Evolutionary conservation across 148 eudicot species (phyloP).

Genomic region (Rhododendron simsii): DNA sequence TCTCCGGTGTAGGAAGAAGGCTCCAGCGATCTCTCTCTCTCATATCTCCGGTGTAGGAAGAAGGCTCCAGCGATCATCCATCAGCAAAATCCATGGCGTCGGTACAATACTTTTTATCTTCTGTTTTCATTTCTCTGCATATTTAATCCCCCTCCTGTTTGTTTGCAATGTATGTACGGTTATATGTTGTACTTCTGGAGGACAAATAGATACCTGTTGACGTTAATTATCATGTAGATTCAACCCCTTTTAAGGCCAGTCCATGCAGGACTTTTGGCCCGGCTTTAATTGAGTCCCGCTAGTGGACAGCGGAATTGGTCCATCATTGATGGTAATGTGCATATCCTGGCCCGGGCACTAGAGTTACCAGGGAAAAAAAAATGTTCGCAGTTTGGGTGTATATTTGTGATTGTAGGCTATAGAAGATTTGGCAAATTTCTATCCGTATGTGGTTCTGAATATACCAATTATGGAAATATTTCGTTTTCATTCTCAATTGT

Average conservation of each 20-base stretch:
- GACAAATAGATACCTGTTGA: not conserved
- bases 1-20: not conserved
- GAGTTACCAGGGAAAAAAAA: not conserved
- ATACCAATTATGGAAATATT: not conserved
- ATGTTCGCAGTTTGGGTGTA: not conserved
- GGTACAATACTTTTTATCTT: not conserved
- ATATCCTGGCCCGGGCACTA: not conserved
- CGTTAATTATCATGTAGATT: not conserved
- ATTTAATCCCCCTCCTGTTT: not conserved
- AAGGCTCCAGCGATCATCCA: not conserved
- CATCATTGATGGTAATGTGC: not conserved
- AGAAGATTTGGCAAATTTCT: not conserved
- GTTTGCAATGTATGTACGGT: not conserved
- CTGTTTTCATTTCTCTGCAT: not conserved
- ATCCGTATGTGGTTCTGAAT: not conserved
- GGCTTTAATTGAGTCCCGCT: not conserved
- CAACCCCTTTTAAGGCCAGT: not conserved
- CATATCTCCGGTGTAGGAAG: not conserved
- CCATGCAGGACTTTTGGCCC: not conserved
- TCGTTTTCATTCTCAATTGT: not conserved
- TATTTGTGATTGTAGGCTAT: not conserved
- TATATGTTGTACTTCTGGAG: not conserved
- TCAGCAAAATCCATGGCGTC: not conserved
- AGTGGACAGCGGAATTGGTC: not conserved
- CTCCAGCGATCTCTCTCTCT: not conserved